Conservation (phyloP, 1,284 basidiomycete species). For the Ceratobasidium sp. region DNA sequence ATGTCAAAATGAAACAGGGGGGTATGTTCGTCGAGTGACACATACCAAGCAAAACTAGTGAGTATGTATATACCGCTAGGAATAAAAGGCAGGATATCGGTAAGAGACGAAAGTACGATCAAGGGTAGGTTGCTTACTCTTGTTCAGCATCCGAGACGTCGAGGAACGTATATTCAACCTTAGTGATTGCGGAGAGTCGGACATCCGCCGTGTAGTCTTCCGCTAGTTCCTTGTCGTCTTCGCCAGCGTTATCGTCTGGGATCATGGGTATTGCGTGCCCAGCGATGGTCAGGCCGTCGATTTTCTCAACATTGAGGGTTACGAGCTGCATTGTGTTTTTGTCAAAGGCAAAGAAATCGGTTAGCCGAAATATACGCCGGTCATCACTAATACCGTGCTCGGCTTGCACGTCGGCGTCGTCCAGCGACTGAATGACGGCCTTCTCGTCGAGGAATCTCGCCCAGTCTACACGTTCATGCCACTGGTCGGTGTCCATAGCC, state of each 20-base stretch:
- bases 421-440: not conserved
- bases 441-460: not conserved
- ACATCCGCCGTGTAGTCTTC: not conserved
- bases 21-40: not conserved
- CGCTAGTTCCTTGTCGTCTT: not conserved
- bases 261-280: conserved; percentile 28
- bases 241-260: conserved; percentile 22
- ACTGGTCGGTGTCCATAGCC: conserved; percentile 25
- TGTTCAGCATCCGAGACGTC: conserved; percentile 18
- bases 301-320: not conserved
- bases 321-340: not conserved
- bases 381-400: conserved; percentile 8
- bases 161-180: conserved; percentile 21
- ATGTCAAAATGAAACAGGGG: conserved; percentile 1
- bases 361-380: conserved; percentile 17
- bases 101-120: not conserved
- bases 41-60: conserved; percentile 22
- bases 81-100: not conserved
- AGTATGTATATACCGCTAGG: conserved; percentile 28
- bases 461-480: conserved; percentile 19
- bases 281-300: conserved; percentile 1
- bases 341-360: conserved; percentile 27
- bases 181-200: conserved; percentile 17
- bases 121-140: conserved; percentile 3
- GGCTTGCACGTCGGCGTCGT: conserved; percentile 20